Conservation (phyloP, 2,329 filamentous ascomycete genomes). For the Chrysoporthe deuterocubensis region DNA sequence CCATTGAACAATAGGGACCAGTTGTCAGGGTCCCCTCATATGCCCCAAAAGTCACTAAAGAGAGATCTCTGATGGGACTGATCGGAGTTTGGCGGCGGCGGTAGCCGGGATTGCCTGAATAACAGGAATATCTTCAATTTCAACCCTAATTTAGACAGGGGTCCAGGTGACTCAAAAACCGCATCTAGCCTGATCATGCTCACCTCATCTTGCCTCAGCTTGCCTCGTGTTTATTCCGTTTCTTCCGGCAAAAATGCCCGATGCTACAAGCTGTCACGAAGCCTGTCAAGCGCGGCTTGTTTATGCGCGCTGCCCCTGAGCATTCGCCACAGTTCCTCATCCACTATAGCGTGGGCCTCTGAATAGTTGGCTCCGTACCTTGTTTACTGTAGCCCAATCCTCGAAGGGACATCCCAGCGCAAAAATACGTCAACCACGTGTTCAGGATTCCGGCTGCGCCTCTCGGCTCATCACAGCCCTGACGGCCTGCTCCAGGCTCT, state of each 20-base stretch:
- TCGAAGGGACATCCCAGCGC: background rate
- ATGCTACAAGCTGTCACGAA: background rate
- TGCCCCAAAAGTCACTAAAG: too few species aligned
- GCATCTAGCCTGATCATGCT: background rate
- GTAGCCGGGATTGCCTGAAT: background rate
- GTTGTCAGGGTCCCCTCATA: too few species aligned
- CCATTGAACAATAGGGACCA: too few species aligned
- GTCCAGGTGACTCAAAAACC: background rate
- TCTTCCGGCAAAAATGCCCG: background rate
- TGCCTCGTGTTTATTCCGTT: background rate
- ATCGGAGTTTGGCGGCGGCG: background rate
- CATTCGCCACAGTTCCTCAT: background rate
- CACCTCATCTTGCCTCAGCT: background rate
- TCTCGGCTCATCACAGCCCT: slow-evolving; percentile 21
- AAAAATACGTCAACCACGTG: background rate
- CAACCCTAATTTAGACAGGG: background rate
- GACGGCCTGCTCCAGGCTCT: slow-evolving; percentile 25
- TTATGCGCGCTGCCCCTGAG: background rate
- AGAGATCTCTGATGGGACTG: background rate
- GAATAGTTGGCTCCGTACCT: background rate
- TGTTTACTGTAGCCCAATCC: background rate
- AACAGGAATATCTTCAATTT: background rate
- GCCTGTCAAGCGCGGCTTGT: background rate
- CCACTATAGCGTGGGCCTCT: background rate
- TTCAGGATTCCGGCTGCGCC: slow-evolving; percentile 10